Evolutionary conservation across 1,284 basidiomycete species (phyloP), one percentile per base, ranked within the genome.

Genomic region (Boletus albobrunnescens): DNA sequence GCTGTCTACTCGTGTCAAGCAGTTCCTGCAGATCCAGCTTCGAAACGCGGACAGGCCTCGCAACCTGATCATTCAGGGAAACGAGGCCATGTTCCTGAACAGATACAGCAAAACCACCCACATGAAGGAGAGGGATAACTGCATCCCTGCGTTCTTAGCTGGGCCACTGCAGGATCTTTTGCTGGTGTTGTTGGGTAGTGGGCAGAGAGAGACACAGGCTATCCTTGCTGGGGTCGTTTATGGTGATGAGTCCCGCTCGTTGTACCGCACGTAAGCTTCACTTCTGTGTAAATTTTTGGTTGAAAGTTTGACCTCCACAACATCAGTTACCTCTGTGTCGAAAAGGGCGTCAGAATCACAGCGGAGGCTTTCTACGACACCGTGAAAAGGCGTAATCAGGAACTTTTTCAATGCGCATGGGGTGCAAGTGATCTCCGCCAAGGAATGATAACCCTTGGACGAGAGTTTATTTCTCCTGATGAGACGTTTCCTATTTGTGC

Each of bases 51-150:
- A 52, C 19, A 12, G 40, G 8, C 19, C 32, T 4, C 36, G 32
- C 1, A 52, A 52, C 2, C 12, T 52, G 0, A 19, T 50, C 2
- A 33, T 52, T 4, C 51, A 53, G 11, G 51, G 46, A 4, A 32
- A 30, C 0, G 41, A 52, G 28, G 28, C 23, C 1, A 14, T 50
- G n/a, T 22, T 53, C 0, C 1, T 52, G 0, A 13, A 24, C 0
- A 24, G 41, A 6, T 49, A 52, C 14, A 53, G 51, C 41, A 53
- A 52, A 12, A 40, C 46, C 0, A 54, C 36, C 0, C 16, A 44
- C 16, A 10, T 20, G 1, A 40, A 32, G 12, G 50, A 17, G 2
- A 39, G 10, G 20, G 47, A 53, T 11, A n/a, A 9, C 5, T 53
- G 52, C 24, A 51, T 30, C 8, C 52, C 52, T 3, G 31, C 43